Base-by-base conservation (phyloP, 2,329 filamentous ascomycete species). In the Ustilaginoidea virens region DNA sequence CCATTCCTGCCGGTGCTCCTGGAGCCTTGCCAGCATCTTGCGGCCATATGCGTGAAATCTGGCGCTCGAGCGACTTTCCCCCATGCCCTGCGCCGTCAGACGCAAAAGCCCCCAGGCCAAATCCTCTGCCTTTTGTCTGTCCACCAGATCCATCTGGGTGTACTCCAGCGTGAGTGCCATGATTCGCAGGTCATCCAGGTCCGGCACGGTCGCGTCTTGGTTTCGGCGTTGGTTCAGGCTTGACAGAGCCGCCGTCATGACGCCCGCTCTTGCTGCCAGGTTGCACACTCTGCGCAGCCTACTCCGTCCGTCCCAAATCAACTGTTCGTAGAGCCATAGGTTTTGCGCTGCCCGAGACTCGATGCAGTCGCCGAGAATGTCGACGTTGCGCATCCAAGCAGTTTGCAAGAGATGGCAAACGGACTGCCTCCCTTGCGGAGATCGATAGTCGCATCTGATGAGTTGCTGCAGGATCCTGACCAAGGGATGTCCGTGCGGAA, bases 301-400 rank as follows among this genome's bases (percentile, higher is more conserved):
- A 9, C 50, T 53, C 17, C 50, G 47, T 13, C 49, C 51, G 30
- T 54, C 51, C 51, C 51, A 54, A 5, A 54, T 54, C 9, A 54
- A 34, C 33, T 54, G 51, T 33, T 54, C 51, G 31, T 54, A 54
- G 25, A 53, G 48, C 51, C 51, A 54, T 4, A 54, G 41, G 15
- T 46, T 45, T 20, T 44, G 43, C 5, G 46, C 33, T 11, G 44
- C 39, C 7, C 40, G 41, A 2, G 45, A 39, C 8, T 44, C 44
- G 18, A 54, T 47, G 17, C 46, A 44, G 17, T 44, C 39, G 8
- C 45, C 39, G 15, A 54, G 37, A 4, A 53, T 33, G 31, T 52
- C 42, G 9, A 52, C 49, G 25, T 54, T 54, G n/a, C 48, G 43
- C 22, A 52, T 32, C 51, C 51, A 54, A 5, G 51, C 51, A 32